Evolutionary conservation across 1,139 yeast genomes (phyloP).

Genomic region (Diutina neorugosa): DNA sequence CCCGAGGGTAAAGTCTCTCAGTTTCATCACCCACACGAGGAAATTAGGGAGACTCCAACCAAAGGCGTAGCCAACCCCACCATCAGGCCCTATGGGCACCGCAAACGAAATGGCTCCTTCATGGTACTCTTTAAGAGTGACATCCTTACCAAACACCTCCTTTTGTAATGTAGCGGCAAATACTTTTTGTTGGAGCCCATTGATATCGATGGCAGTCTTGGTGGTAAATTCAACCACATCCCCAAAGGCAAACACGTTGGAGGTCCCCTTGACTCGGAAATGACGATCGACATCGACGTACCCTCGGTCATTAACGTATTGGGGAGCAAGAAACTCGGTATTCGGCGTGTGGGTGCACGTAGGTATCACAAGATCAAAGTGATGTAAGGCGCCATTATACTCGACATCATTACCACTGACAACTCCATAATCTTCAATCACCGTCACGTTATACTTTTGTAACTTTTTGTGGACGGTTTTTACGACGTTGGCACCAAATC

Average conservation of each 20-base stretch:
- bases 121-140: conserved; percentile 8
- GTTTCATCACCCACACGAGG: conserved; percentile 15
- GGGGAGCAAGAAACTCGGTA: conserved; percentile 13
- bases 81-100: conserved; percentile 23
- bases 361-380: conserved; percentile 18
- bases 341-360: conserved; percentile 15
- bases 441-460: conserved; percentile 13
- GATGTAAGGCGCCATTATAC: conserved; percentile 11
- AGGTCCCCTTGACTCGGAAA: conserved; percentile 14
- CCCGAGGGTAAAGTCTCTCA: conserved; percentile 6
- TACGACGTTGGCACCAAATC: conserved; percentile 8
- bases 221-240: conserved; percentile 17
- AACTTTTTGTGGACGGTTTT: conserved; percentile 13
- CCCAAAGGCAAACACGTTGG: conserved; percentile 21
- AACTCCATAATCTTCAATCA: conserved; percentile 13
- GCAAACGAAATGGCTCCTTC: conserved; percentile 9
- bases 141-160: neutral
- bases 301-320: conserved; percentile 12
- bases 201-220: conserved; percentile 16
- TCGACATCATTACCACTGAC: conserved; percentile 5
- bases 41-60: conserved; percentile 21
- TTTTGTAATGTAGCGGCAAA: conserved; percentile 6
- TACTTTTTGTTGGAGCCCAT: conserved; percentile 13
- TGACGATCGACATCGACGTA: conserved; percentile 16
- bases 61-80: conserved; percentile 22